These are phyloP conservation scores for Combretum micranthum DNA, from an alignment of 345 rosid species.

Conservation along the genomic window DNA sequence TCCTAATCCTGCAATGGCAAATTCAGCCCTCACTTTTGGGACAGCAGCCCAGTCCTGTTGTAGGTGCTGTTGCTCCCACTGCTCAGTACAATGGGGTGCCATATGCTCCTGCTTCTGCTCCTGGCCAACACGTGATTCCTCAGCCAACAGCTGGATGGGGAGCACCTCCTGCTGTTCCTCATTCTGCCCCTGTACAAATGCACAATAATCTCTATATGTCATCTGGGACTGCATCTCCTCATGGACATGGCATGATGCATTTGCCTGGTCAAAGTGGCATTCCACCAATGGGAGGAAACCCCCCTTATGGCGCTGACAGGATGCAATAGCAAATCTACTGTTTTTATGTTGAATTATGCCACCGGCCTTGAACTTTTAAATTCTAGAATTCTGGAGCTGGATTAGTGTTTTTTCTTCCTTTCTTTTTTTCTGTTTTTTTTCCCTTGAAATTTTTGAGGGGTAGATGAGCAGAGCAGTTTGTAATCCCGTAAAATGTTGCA, in stretches of 20 bases:
- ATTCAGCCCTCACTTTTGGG: conserved; percentile 56
- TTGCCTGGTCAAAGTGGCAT: conserved; percentile 28
- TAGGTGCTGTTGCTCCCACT: conserved; percentile 20
- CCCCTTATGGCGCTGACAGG: conserved; percentile 25
- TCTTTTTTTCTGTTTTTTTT: no score
- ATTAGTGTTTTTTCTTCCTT: no score
- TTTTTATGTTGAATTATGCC: no score
- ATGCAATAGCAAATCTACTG: no score
- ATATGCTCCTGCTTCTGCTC: conserved; percentile 18
- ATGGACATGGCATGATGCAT: conserved; percentile 60
- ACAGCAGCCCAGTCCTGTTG: conserved; percentile 48
- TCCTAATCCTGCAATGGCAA: conserved; percentile 42
- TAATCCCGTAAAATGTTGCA: no score
- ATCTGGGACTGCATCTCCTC: conserved; percentile 43
- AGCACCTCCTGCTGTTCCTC: conserved; percentile 34
- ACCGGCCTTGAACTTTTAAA: no score
- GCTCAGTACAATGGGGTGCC: conserved; percentile 42
- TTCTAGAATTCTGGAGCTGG: no score
- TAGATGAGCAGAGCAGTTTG: no score
- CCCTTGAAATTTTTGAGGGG: no score
- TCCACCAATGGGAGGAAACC: conserved; percentile 26
- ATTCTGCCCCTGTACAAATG: conserved; percentile 48
- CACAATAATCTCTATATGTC: conserved; percentile 53
- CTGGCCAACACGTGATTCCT: conserved; percentile 37
- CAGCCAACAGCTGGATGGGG: conserved; percentile 66